Base-by-base conservation (phyloP, 1,284 basidiomycete species). In the Ustilago crameri region DNA sequence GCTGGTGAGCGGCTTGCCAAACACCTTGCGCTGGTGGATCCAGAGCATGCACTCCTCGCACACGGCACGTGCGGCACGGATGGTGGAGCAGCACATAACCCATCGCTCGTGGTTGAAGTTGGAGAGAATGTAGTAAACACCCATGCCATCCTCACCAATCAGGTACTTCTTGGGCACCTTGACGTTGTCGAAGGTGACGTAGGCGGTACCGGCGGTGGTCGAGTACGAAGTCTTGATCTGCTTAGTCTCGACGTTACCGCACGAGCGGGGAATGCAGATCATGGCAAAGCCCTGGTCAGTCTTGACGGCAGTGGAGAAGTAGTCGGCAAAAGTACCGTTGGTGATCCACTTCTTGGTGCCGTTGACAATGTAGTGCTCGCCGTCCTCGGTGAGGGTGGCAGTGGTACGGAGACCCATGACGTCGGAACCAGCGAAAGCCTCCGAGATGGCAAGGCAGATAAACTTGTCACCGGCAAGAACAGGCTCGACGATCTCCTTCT, bases 401-500 rank as follows among this genome's bases (percentile, higher is more conserved):
- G 89, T 91, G 9, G 91, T 93, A 81, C 90, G 65, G 24, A 85
- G 65, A 34, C 84, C 84, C 55, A 84, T 84, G 27, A 97, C 93
- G 80, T 95, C 93, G 68, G 91, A 93, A 5, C 94, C 94, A 3
- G 94, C 95, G 75, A 92, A 92, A 0, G 95, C 93, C 83, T 92
- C 91, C n/a, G 89, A 88, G 66, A 97, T 91, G 30, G 94, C 94
- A 51, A 98, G 87, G 72, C 89, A 85, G 78, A 88, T 88, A 61
- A 92, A 93, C 84, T 93, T 95, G 83, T 90, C 90, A 20, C 90
- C 93, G 10, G 87, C 85, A 42, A 97, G 86, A 3, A 95, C 89
- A 22, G 93, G 92, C 37, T 91, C 90, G 22, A 95, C 86, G 61
- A 97, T 86, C 78, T 88, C 89, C 59, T 89, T 88, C 82, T 91